These are phyloP conservation scores for Erucastrum elatum DNA, from an alignment of 345 rosid genomes.

Conservation along the genomic window DNA sequence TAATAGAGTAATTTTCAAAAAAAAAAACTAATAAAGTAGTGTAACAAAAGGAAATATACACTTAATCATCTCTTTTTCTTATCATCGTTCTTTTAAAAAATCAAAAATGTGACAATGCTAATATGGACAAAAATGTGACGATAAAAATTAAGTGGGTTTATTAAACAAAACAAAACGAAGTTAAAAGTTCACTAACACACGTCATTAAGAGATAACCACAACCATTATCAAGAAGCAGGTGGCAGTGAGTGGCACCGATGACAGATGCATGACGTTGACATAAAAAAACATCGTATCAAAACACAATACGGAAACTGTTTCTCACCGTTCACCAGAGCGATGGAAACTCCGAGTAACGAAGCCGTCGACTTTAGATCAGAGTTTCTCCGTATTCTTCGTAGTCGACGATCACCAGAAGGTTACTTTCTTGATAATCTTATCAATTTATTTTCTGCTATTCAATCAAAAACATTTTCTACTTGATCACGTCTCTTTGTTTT, in stretches of 20 bases:
- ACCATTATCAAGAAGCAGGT: not conserved
- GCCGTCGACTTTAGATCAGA: slow-evolving; percentile 48
- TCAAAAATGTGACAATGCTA: not conserved
- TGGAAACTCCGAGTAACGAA: slow-evolving; percentile 29
- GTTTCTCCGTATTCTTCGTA: slow-evolving; percentile 54
- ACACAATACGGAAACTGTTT: slow-evolving; percentile 13
- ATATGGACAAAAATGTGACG: not conserved
- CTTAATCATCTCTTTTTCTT: too few species aligned
- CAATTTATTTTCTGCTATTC: not conserved
- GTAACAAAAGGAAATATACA: too few species aligned
- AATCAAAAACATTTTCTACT: not conserved
- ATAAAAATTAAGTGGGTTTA: not conserved
- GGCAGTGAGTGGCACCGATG: not conserved
- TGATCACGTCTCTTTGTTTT: not conserved
- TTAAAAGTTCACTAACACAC: not conserved
- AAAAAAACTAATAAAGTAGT: too few species aligned
- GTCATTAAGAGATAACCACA: not conserved
- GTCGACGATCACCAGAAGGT: slow-evolving; percentile 59
- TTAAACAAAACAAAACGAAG: not conserved
- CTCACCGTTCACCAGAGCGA: slow-evolving; percentile 7
- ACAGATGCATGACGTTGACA: slow-evolving; percentile 9
- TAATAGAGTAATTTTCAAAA: too few species aligned
- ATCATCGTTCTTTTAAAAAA: not conserved
- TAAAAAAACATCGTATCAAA: not conserved
- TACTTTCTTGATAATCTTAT: not conserved